Percentiles rank a stretch among this genome's conserved stretches.
These are phyloP conservation scores for Psidium friedrichsthalianum DNA, from an alignment of 345 rosid genomes.

Conservation along the genomic window DNA sequence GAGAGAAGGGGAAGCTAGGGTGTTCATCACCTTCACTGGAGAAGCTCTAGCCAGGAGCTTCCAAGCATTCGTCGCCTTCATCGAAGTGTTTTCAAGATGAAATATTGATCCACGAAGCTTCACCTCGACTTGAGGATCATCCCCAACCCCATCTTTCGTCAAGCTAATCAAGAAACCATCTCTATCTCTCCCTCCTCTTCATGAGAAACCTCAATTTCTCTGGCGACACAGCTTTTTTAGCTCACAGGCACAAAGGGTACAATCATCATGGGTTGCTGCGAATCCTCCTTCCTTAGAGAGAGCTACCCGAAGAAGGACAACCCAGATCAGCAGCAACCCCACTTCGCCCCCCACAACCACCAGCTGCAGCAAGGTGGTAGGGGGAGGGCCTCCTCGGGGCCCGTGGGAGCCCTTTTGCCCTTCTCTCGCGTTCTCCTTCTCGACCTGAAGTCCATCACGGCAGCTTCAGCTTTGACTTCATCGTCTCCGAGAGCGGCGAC, in stretches of 20 bases:
- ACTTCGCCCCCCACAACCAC: slow-evolving; percentile 7
- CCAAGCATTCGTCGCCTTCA: too few relatives aligned
- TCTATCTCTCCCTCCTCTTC: neutral
- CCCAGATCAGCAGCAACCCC: neutral
- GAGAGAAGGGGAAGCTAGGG: too few relatives aligned
- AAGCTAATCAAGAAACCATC: neutral
- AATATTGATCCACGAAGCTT: too few relatives aligned
- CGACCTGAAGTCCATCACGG: slow-evolving; percentile 31
- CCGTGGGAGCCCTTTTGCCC: slow-evolving; percentile 13
- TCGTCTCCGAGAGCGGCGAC: slow-evolving; percentile 41
- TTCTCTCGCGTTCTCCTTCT: slow-evolving; percentile 30
- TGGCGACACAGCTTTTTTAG: neutral
- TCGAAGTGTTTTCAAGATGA: too few relatives aligned
- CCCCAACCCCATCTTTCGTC: neutral
- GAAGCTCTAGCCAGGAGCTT: too few relatives aligned
- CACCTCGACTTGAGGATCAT: too few relatives aligned
- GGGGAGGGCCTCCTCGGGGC: neutral
- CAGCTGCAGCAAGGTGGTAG: neutral
- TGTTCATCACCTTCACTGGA: too few relatives aligned
- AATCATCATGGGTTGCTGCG: slow-evolving; percentile 38
- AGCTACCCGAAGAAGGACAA: slow-evolving; percentile 26
- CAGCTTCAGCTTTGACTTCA: slow-evolving; percentile 20
- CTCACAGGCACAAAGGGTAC: neutral
- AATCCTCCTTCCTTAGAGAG: slow-evolving; percentile 25
- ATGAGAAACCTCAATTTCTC: neutral